Conservation (phyloP, 257 asterid genomes). For the Capsicum rhomboideum region DNA sequence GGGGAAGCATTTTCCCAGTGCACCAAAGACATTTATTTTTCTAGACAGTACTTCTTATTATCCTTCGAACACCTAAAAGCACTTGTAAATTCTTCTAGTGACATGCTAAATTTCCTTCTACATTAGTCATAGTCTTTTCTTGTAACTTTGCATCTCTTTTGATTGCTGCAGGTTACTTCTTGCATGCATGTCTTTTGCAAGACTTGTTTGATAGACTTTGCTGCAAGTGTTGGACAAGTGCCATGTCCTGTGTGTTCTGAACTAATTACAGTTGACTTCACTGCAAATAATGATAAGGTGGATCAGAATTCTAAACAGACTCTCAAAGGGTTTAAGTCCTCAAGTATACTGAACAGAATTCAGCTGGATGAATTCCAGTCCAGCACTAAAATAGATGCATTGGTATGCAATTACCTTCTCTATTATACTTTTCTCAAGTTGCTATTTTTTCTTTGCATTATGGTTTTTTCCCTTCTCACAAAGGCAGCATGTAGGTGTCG, state of each 20-base stretch:
- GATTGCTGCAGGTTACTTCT: conserved; percentile 50
- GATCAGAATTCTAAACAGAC: conserved; percentile 43
- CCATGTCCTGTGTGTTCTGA: conserved; percentile 79
- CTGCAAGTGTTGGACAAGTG: conserved; percentile 53
- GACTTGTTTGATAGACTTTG: conserved; percentile 65
- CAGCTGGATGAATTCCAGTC: conserved; percentile 63
- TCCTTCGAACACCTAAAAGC: background rate
- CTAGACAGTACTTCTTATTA: background rate
- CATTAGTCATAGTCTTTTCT: background rate
- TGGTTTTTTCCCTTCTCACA: background rate
- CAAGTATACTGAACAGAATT: conserved; percentile 80
- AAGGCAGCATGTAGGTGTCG: background rate
- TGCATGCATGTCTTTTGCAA: conserved; percentile 81
- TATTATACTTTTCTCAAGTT: background rate
- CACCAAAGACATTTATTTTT: background rate
- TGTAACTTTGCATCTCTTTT: background rate
- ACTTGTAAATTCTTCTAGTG: background rate
- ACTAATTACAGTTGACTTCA: conserved; percentile 64
- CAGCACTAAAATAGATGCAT: conserved; percentile 90
- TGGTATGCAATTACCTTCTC: conserved; percentile 41
- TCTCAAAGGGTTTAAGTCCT: conserved; percentile 58
- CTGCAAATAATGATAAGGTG: conserved; percentile 34
- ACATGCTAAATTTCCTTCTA: background rate
- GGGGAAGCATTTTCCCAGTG: background rate
- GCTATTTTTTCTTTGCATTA: background rate